Evolutionary conservation across 1,284 basidiomycete species (phyloP).

Genomic region (Fomitopsis pinicola): DNA sequence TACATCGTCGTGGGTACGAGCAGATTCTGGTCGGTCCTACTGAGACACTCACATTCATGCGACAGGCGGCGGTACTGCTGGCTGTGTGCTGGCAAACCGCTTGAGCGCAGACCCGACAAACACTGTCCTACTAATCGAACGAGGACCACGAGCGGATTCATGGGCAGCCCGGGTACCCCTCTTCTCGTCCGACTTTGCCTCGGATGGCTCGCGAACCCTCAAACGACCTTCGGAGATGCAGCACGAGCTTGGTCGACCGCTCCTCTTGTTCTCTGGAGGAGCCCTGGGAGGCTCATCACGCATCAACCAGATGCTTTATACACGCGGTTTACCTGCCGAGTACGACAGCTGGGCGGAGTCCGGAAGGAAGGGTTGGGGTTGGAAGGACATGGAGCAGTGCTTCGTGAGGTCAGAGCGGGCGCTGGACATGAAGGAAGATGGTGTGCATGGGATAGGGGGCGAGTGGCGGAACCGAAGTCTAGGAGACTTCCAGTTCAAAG

Average conservation of each 20-base stretch:
- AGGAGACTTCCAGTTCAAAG: slow-evolving; percentile 12
- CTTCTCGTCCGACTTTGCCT: slow-evolving; percentile 27
- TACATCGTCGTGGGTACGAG: slow-evolving; percentile 2
- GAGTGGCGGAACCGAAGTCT: slow-evolving; percentile 16
- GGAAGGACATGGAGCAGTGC: slow-evolving; percentile 31
- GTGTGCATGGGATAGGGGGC: slow-evolving; percentile 13
- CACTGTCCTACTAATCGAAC: slow-evolving; percentile 30
- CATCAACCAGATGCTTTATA: slow-evolving; percentile 40
- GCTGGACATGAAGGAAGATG: slow-evolving; percentile 1
- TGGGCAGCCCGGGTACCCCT: slow-evolving; percentile 33
- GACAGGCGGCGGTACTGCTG: slow-evolving; percentile 29
- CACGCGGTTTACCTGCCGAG: slow-evolving; percentile 31
- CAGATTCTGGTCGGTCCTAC: background rate
- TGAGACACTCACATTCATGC: background rate
- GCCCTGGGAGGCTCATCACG: slow-evolving; percentile 38
- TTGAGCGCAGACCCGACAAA: slow-evolving; percentile 23
- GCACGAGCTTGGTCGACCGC: slow-evolving; percentile 16
- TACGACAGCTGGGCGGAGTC: slow-evolving; percentile 33
- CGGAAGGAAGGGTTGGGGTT: slow-evolving; percentile 34
- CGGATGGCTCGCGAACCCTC: slow-evolving; percentile 21
- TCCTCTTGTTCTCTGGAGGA: slow-evolving; percentile 34
- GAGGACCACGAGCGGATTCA: slow-evolving; percentile 28
- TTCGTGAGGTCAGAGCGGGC: slow-evolving; percentile 32
- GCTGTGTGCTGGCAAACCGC: slow-evolving; percentile 32
- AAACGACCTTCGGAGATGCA: slow-evolving; percentile 18